Conservation (phyloP, 768 basidiomycete genomes). For the Ramaria sp. region DNA sequence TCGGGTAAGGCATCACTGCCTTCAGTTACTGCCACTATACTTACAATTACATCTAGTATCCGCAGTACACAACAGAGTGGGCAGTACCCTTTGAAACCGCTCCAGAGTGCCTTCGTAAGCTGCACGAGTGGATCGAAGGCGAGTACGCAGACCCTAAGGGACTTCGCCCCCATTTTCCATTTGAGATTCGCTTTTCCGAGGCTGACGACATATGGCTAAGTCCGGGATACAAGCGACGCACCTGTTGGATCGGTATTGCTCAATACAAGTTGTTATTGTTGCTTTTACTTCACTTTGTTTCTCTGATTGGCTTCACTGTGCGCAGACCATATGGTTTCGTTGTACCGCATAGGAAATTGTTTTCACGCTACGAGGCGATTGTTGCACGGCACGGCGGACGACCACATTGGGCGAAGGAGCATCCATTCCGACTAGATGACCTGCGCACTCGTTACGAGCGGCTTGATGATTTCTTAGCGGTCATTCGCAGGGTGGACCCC, state of each 20-base stretch:
- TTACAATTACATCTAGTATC: conserved; percentile 43
- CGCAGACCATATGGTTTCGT: conserved; percentile 75
- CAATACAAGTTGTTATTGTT: conserved; percentile 72
- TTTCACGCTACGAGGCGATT: conserved; percentile 66
- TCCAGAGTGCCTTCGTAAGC: conserved; percentile 53
- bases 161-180: conserved; percentile 79
- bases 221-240: conserved; percentile 68
- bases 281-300: conserved; percentile 1
- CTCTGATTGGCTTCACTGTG: conserved; percentile 3
- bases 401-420: conserved; percentile 97
- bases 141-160: conserved; percentile 63
- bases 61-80: conserved; percentile 94
- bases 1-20: conserved; percentile 43
- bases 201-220: conserved; percentile 92
- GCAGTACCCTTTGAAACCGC: conserved; percentile 71
- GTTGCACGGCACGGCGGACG: conserved; percentile 60
- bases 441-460: conserved; percentile 67
- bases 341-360: conserved; percentile 72
- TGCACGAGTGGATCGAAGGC: conserved; percentile 58
- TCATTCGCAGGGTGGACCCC: conserved; percentile 60
- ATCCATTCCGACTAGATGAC: conserved; percentile 51
- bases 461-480: conserved; percentile 65
- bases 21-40: conserved; percentile 11
- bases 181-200: conserved; percentile 86
- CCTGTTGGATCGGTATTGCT: conserved; percentile 96